Evolutionary conservation across 495 filamentous ascomycete species (phyloP).

Genomic region (Aspergillus egyptiacus): DNA sequence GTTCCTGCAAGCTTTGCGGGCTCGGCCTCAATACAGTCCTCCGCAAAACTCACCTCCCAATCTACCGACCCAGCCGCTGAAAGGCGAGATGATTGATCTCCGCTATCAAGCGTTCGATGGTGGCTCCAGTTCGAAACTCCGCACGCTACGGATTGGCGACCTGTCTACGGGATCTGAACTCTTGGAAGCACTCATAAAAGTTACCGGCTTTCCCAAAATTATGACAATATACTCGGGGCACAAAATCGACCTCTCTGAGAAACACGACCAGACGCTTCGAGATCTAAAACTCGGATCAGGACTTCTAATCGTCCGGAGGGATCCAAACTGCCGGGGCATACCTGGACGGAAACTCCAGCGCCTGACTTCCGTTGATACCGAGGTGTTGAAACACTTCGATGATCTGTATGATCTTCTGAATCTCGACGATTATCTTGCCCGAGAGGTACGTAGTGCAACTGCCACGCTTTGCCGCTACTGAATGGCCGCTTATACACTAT

Average conservation of each 20-base stretch:
- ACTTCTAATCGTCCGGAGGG: slow-evolving; percentile 51
- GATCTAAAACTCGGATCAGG: slow-evolving; percentile 50
- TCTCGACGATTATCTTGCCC: slow-evolving; percentile 66
- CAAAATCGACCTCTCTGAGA: slow-evolving; percentile 39
- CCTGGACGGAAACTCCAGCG: slow-evolving; percentile 26
- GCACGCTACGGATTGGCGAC: slow-evolving; percentile 54
- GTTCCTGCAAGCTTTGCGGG: slow-evolving; percentile 48
- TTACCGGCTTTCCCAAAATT: slow-evolving; percentile 68
- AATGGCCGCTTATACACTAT: background rate
- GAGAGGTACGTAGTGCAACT: slow-evolving; percentile 44
- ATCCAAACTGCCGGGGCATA: slow-evolving; percentile 33
- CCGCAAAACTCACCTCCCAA: slow-evolving; percentile 33
- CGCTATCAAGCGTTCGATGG: slow-evolving; percentile 70
- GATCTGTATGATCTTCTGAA: slow-evolving; percentile 77
- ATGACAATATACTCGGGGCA: slow-evolving; percentile 48
- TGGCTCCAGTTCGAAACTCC: slow-evolving; percentile 48
- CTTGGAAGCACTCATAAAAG: slow-evolving; percentile 53
- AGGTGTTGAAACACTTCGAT: slow-evolving; percentile 79
- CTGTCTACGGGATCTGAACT: slow-evolving; percentile 66
- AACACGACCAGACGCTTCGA: slow-evolving; percentile 31
- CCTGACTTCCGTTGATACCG: slow-evolving; percentile 55
- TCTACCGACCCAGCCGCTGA: slow-evolving; percentile 36
- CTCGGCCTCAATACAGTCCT: slow-evolving; percentile 49
- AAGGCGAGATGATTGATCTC: slow-evolving; percentile 58
- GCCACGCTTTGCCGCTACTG: background rate